A percentile compares a stretch with the other conserved stretches of the same genome.
Evolutionary conservation across 2,329 filamentous ascomycete species (phyloP).

Genomic region (Ophiostoma piceae): DNA sequence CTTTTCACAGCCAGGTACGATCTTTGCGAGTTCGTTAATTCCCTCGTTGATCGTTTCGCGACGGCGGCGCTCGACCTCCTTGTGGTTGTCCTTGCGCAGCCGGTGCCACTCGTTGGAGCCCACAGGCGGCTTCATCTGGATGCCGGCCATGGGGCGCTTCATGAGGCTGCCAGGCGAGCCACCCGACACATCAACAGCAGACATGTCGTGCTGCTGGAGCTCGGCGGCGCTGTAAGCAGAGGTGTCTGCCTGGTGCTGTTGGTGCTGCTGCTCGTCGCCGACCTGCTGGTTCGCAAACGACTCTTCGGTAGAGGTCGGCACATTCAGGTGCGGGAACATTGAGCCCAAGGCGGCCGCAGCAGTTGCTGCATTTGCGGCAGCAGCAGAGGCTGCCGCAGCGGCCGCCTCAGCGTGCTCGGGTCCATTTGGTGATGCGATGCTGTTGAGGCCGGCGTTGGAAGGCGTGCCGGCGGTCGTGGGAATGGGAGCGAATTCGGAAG

Average conservation of each 20-base stretch:
- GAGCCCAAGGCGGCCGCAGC: conserved; percentile 53
- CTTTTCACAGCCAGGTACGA: conserved; percentile 96
- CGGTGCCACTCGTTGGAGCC: conserved; percentile 98
- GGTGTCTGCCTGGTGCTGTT: conserved; percentile 29
- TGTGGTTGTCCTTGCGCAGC: conserved; percentile 94
- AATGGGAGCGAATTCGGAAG: conserved; percentile 51
- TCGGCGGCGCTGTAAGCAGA: conserved; percentile 34
- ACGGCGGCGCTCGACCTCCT: conserved; percentile 95
- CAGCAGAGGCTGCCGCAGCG: conserved; percentile 41
- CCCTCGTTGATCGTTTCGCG: conserved; percentile 98
- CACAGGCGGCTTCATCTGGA: conserved; percentile 69
- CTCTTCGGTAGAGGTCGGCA: conserved; percentile 54
- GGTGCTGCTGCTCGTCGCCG: conserved; percentile 30
- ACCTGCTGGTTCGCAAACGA: conserved; percentile 51
- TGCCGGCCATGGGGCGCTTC: conserved; percentile 25
- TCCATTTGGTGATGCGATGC: conserved; percentile 25
- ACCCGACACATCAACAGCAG: conserved; percentile 27
- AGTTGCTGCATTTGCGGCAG: conserved; percentile 49
- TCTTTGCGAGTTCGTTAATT: conserved; percentile 96
- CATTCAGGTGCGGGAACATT: conserved; percentile 56
- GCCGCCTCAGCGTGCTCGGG: conserved; percentile 45
- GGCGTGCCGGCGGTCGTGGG: conserved; percentile 40
- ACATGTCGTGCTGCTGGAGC: conserved; percentile 37
- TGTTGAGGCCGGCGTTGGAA: not conserved
- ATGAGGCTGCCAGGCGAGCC: conserved; percentile 24